Conservation (phyloP, 169 alveolate species). For the Cryptosporidium tyzzeri region DNA sequence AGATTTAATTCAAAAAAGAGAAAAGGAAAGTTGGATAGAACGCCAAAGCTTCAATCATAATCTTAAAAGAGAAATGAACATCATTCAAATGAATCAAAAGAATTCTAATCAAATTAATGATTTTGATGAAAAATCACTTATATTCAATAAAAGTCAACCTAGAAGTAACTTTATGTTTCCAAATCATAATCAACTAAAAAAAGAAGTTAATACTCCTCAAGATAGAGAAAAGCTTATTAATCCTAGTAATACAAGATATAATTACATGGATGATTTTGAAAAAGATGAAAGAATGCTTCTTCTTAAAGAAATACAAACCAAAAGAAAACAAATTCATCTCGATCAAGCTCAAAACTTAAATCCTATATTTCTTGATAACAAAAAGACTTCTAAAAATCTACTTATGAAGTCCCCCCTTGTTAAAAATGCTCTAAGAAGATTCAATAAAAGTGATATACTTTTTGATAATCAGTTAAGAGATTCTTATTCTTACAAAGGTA, state of each 20-base stretch:
- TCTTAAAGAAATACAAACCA: not conserved
- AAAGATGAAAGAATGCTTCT: slow-evolving; percentile 12
- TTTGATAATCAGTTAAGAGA: slow-evolving; percentile 50
- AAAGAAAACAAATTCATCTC: not conserved
- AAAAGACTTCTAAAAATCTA: not conserved
- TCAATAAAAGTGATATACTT: not conserved
- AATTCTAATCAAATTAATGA: not conserved
- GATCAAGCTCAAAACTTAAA: not conserved
- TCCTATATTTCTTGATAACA: not conserved
- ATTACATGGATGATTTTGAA: slow-evolving; percentile 24
- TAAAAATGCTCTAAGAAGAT: slow-evolving; percentile 39
- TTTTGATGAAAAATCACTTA: slow-evolving; percentile 19
- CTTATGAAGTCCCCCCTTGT: slow-evolving; percentile 42
- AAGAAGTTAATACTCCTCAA: not conserved
- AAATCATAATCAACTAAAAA: not conserved
- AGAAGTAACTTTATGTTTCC: slow-evolving; percentile 62
- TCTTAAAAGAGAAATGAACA: slow-evolving; percentile 41
- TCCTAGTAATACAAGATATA: slow-evolving; percentile 50
- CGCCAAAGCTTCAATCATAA: slow-evolving; percentile 40
- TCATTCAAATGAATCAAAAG: not conserved
- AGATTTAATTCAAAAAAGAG: not conserved
- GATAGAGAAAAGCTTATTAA: slow-evolving; percentile 11
- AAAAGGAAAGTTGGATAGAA: slow-evolving; percentile 43
- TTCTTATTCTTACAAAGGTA: slow-evolving; percentile 41
- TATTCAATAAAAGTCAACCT: slow-evolving; percentile 24